Base-by-base conservation (phyloP, 805 yeast species). In the Candida railenensis region DNA sequence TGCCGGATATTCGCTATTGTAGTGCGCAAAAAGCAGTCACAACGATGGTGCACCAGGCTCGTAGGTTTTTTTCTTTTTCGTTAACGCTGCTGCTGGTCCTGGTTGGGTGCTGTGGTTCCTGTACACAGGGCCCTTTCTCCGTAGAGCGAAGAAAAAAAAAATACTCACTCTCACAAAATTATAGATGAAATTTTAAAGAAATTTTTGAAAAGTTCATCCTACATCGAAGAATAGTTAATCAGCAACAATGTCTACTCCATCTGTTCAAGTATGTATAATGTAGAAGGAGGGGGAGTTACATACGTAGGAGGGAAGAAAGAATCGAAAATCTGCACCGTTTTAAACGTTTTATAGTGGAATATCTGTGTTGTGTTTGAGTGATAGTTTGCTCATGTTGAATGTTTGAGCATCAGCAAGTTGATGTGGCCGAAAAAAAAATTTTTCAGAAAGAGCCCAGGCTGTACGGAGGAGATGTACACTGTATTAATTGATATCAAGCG, bases 201-300 rank as follows among this genome's bases (percentile, higher is more conserved):
- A 25, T 25, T 25, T 25, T 25, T 25, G 20, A 34, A 34, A 34
- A 34, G 12, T 34, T 20, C 38, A 16, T 16, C 38, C 16, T 16
- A 16, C 20, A 34, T 16, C 38, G 38, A 34, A 16, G 9, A 34
- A 20, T 34, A 25, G 30, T 42, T 20, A 22, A 42, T 32, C 50
- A 62, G 63, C 67, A 71, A 56, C 38, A 70, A 82, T 81, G 86
- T 81, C 86, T 73, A 73, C 89, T 74, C 89, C 87, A 82, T 85
- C 91, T 79, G 92, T 87, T 74, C 91, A 85, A 82, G 90, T 84
- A 84, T 80, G 90, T 84, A 57, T 34, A 21, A 25, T 25, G 30
- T 20, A 16, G 18, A 34, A 16, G 20, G 20, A 34, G 20, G 16
- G 32, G 42, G 19, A 39, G 34, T 16, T 36, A 36, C 19, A 36